Percentiles rank a stretch among this genome's conserved stretches.
phyloP scores from a whole-genome alignment of 257 asterid genomes.

The Nicotiana obtusifolia region DNA sequence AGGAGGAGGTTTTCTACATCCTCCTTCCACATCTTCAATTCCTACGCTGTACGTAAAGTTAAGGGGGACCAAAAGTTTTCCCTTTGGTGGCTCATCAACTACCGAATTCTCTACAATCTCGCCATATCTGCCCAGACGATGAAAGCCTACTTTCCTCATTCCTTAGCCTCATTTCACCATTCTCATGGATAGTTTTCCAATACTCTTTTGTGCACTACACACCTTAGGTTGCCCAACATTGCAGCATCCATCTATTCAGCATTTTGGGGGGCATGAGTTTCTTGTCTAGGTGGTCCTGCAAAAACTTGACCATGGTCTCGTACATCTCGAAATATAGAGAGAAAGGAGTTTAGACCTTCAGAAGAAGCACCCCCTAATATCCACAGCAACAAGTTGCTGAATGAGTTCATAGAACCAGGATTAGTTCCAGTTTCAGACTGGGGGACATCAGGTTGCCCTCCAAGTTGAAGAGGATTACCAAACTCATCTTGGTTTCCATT shows the following conservation, averaged over 20 bases:
- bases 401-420: constrained; percentile 79
- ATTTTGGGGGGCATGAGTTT: constrained; percentile 39
- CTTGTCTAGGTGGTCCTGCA: constrained; percentile 51
- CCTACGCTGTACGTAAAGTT: neutral
- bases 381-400: constrained; percentile 81
- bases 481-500: constrained; percentile 43
- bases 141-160: neutral
- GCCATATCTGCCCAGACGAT: neutral
- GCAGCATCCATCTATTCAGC: constrained; percentile 26
- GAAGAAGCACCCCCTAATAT: constrained; percentile 93
- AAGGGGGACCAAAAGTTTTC: neutral
- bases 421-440: constrained; percentile 59
- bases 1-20: neutral
- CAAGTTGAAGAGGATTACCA: constrained; percentile 60
- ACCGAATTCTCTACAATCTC: neutral
- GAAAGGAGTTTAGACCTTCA: constrained; percentile 86
- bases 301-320: constrained; percentile 85
- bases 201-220: neutral
- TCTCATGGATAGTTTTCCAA: neutral
- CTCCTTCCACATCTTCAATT: neutral
- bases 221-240: neutral
- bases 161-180: neutral
- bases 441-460: constrained; percentile 44
- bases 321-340: constrained; percentile 77
- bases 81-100: neutral